Conservation (phyloP, 257 asterid genomes). For the Solanum gracilifrons region DNA sequence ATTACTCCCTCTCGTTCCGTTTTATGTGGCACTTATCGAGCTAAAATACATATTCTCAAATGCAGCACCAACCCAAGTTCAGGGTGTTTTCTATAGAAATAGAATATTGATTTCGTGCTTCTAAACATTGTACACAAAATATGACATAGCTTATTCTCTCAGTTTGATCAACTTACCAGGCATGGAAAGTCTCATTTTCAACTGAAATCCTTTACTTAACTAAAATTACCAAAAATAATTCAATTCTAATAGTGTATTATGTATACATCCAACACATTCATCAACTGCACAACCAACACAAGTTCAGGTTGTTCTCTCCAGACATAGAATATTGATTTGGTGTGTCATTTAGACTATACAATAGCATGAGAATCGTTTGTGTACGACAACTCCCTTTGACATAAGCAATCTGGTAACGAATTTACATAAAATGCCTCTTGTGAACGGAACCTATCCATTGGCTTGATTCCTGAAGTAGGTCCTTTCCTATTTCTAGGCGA, state of each 20-base stretch:
- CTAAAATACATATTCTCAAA: too few species aligned
- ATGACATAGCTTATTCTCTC: too few species aligned
- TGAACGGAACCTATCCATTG: conserved; percentile 69
- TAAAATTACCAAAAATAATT: not conserved
- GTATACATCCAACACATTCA: not conserved
- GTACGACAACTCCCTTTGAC: conserved; percentile 30
- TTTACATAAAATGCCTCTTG: conserved; percentile 90
- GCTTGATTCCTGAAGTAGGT: conserved; percentile 65
- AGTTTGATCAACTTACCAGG: not conserved
- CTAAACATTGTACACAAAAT: too few species aligned
- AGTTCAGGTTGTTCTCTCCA: not conserved
- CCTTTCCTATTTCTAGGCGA: conserved; percentile 93
- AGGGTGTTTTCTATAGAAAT: too few species aligned
- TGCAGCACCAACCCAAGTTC: too few species aligned
- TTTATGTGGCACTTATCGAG: too few species aligned
- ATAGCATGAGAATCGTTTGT: conserved; percentile 7
- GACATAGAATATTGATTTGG: not conserved
- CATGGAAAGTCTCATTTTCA: not conserved
- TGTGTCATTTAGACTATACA: not conserved
- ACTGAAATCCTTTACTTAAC: not conserved
- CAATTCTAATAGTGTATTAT: not conserved
- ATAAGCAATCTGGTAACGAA: conserved; percentile 84
- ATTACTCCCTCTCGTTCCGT: too few species aligned
- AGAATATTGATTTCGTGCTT: too few species aligned
- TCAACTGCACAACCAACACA: not conserved